phyloP scores from a whole-genome alignment of 306 rosid genomes.

The Cyclanthera cordifolia region DNA sequence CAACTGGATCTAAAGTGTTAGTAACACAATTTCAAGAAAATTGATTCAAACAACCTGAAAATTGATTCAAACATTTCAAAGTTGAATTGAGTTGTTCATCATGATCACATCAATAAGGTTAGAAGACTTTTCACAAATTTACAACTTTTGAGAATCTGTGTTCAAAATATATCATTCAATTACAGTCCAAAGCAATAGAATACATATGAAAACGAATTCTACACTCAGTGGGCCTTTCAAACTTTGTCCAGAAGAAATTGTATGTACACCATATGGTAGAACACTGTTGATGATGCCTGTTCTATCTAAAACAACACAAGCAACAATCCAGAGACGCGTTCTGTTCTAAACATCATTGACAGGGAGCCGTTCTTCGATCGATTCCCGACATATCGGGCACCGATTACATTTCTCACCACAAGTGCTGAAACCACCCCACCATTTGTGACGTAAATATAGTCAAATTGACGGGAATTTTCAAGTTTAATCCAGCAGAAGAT shows the following conservation, averaged over 20 bases:
- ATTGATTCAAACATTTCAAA: background rate
- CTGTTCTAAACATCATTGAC: slow-evolving; percentile 44
- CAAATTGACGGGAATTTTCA: background rate
- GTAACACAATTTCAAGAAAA: background rate
- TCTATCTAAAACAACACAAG: slow-evolving; percentile 3
- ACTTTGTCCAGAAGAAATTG: background rate
- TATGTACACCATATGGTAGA: background rate
- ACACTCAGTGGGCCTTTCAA: background rate
- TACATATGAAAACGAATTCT: background rate
- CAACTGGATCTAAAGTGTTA: too few species aligned
- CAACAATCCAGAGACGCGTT: background rate
- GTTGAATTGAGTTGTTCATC: background rate
- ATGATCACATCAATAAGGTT: background rate
- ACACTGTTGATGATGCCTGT: slow-evolving; percentile 11
- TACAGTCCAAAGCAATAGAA: background rate
- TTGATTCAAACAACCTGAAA: background rate
- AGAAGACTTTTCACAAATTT: background rate
- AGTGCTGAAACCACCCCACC: slow-evolving; percentile 44
- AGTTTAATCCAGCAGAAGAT: background rate
- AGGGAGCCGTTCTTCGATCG: slow-evolving; percentile 52
- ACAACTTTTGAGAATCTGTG: background rate
- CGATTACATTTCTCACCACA: slow-evolving; percentile 65
- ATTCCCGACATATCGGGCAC: slow-evolving; percentile 76
- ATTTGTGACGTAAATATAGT: background rate
- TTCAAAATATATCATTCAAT: background rate